These are phyloP conservation scores for Melanogaster broomeanus DNA, from an alignment of 768 basidiomycete genomes.

Conservation along the genomic window DNA sequence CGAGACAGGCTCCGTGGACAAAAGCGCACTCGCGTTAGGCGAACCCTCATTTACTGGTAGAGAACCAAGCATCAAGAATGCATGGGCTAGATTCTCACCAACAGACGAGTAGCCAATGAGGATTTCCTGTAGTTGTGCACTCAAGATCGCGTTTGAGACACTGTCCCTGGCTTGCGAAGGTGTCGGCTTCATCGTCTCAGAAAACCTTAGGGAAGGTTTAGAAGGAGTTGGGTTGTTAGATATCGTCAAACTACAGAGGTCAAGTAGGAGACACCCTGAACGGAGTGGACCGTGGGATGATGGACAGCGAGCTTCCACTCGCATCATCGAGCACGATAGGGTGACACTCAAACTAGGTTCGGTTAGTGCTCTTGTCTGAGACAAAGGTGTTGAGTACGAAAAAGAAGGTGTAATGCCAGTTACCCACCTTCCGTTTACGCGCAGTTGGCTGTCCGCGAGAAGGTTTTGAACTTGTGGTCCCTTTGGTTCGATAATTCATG, in stretches of 20 bases:
- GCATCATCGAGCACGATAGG: conserved; percentile 55
- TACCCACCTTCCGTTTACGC: conserved; percentile 18
- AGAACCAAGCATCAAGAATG: conserved; percentile 54
- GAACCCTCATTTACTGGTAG: conserved; percentile 28
- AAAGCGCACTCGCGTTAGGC: conserved; percentile 20
- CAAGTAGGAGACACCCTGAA: conserved; percentile 70
- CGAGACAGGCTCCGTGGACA: conserved; percentile 20
- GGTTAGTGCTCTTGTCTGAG: conserved; percentile 9
- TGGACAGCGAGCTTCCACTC: conserved; percentile 68
- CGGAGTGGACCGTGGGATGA: conserved; percentile 52
- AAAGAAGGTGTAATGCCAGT: background rate
- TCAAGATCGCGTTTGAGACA: conserved; percentile 30
- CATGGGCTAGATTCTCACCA: conserved; percentile 40
- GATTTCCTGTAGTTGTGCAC: conserved; percentile 44
- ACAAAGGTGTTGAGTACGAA: conserved; percentile 6
- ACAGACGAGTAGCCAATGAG: conserved; percentile 49
- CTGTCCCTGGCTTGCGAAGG: conserved; percentile 1
- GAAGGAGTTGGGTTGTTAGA: conserved; percentile 25
- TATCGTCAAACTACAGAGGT: conserved; percentile 55
- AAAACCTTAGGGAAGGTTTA: conserved; percentile 32
- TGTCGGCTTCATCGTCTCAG: conserved; percentile 15
- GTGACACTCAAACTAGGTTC: conserved; percentile 23
- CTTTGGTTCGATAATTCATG: conserved; percentile 41
- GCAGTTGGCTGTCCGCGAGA: conserved; percentile 4
- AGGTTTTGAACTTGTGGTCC: conserved; percentile 6